A percentile compares a stretch with the other conserved stretches of the same genome.
Conservation (phyloP, 225 moss, liverwort and hornwort species). For the Polytrichum formosum region DNA sequence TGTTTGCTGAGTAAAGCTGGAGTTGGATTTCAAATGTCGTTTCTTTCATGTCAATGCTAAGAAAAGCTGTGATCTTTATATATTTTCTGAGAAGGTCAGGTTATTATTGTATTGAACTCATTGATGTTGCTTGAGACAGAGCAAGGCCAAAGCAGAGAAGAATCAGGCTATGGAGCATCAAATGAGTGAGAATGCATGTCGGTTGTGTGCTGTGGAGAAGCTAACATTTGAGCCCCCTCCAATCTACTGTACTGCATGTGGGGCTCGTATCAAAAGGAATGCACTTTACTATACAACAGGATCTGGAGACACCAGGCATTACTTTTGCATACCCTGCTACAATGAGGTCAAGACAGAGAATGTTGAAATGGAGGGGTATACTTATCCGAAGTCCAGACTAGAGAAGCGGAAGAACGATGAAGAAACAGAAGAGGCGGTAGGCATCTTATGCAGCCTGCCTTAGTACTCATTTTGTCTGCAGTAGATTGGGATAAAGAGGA, state of each 20-base stretch:
- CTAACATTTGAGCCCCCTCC: constrained; percentile 99
- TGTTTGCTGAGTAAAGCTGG: too few relatives aligned
- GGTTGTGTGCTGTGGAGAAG: constrained; percentile 95
- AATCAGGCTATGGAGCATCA: constrained; percentile 99
- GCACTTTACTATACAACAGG: constrained; percentile 78
- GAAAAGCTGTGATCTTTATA: too few relatives aligned
- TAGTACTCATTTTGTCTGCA: not conserved
- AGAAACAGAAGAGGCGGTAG: constrained; percentile 98
- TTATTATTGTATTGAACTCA: not conserved
- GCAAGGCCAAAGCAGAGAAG: constrained; percentile 98
- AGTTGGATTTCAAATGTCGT: too few relatives aligned
- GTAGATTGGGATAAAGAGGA: too few relatives aligned
- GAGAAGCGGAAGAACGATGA: constrained; percentile 96
- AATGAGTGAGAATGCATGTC: constrained; percentile 98
- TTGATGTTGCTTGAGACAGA: constrained; percentile 41
- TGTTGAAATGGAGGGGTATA: constrained; percentile 92
- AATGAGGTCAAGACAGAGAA: constrained; percentile 88
- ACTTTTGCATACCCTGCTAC: constrained; percentile 95
- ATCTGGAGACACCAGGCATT: constrained; percentile 90
- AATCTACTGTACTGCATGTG: constrained; percentile 96
- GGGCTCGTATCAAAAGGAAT: constrained; percentile 92
- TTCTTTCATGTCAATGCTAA: too few relatives aligned
- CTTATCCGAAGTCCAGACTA: constrained; percentile 74
- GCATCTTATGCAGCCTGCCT: constrained; percentile 10
- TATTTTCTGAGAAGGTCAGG: not conserved